These are phyloP conservation scores for Ogataea nitratoaversa DNA, from an alignment of 805 yeast species.

Conservation along the genomic window DNA sequence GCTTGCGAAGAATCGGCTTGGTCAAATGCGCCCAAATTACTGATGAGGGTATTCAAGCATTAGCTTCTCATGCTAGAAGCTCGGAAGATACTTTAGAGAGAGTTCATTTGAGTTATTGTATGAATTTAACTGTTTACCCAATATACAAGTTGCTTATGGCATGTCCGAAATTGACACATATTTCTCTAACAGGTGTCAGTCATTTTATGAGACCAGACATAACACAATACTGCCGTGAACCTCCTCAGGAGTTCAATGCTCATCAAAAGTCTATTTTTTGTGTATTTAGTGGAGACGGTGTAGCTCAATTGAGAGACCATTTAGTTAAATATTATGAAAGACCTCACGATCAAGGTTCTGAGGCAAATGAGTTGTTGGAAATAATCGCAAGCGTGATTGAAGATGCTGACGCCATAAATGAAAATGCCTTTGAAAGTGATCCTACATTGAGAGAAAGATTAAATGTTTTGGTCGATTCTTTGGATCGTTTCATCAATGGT, in stretches of 20 bases:
- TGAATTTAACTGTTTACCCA: slow-evolving; percentile 73
- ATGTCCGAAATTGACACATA: slow-evolving; percentile 84
- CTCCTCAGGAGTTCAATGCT: slow-evolving; percentile 88
- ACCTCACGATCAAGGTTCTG: slow-evolving; percentile 29
- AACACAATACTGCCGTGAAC: slow-evolving; percentile 81
- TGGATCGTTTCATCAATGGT: slow-evolving; percentile 27
- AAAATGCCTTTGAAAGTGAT: slow-evolving; percentile 17
- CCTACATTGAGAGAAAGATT: slow-evolving; percentile 23
- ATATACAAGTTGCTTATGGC: slow-evolving; percentile 67
- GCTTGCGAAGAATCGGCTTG: slow-evolving; percentile 83
- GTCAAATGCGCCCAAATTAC: slow-evolving; percentile 88
- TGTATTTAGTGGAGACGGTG: slow-evolving; percentile 91
- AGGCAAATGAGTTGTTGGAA: slow-evolving; percentile 28
- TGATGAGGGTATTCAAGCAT: slow-evolving; percentile 72
- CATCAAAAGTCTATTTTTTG: slow-evolving; percentile 84
- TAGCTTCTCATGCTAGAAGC: slow-evolving; percentile 52
- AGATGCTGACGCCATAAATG: slow-evolving; percentile 16
- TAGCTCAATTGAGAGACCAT: slow-evolving; percentile 66
- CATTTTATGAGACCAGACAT: slow-evolving; percentile 87
- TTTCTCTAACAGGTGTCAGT: slow-evolving; percentile 86
- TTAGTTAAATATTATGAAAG: slow-evolving; percentile 38
- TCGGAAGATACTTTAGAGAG: slow-evolving; percentile 79
- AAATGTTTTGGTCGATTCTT: slow-evolving; percentile 24
- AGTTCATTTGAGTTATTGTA: slow-evolving; percentile 89
- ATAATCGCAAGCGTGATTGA: slow-evolving; percentile 27